A percentile compares a stretch with the other conserved stretches of the same genome.
Evolutionary conservation across 1,284 basidiomycete species (phyloP).

Genomic region (Irpex rosettiformis): DNA sequence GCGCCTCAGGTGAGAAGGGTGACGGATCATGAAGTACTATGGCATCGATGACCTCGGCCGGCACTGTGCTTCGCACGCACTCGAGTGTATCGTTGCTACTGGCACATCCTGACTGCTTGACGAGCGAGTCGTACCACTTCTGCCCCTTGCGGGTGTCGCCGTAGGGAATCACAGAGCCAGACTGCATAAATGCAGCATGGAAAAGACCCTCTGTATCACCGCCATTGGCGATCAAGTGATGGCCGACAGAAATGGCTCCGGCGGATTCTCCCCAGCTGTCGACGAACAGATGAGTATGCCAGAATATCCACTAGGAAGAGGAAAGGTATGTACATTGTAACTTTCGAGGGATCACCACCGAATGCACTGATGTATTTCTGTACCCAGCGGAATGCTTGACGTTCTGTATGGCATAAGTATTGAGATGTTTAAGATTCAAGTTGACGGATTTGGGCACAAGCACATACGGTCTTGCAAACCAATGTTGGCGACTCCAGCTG

Average conservation of each 20-base stretch:
- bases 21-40: too few relatives aligned
- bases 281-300: neutral
- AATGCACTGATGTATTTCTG: constrained; percentile 39
- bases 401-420: constrained; percentile 34
- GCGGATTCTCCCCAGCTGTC: neutral
- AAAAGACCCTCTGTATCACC: constrained; percentile 33
- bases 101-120: constrained; percentile 29
- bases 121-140: constrained; percentile 32
- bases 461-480: constrained; percentile 52
- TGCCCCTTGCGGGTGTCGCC: constrained; percentile 30
- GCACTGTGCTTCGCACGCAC: constrained; percentile 36
- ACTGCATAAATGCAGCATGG: constrained; percentile 35
- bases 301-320: constrained; percentile 19
- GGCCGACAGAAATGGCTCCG: constrained; percentile 19
- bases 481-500: constrained; percentile 48
- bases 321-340: constrained; percentile 29
- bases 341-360: constrained; percentile 38
- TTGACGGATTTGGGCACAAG: too few relatives aligned
- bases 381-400: constrained; percentile 57
- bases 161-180: constrained; percentile 31
- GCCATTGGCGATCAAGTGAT: constrained; percentile 32
- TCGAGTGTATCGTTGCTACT: constrained; percentile 32
- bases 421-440: too few relatives aligned
- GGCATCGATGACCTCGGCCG: constrained; percentile 18
- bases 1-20: too few relatives aligned